Evolutionary conservation across 1,139 yeast species (phyloP).

Genomic region (Suhomyces kunorum): DNA sequence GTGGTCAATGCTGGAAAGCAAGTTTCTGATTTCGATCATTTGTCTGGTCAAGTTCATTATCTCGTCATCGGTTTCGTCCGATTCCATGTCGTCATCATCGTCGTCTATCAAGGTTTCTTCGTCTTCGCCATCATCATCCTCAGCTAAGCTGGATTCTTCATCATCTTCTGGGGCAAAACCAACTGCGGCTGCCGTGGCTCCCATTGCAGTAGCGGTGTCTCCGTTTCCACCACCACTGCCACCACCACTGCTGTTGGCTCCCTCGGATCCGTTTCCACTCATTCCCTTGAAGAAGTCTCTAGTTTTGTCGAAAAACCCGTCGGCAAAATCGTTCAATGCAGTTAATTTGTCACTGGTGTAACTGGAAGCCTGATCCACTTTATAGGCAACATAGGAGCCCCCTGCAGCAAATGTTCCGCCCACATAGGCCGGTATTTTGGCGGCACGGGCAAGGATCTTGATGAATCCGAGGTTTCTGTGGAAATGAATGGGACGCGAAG

Average conservation of each 20-base stretch:
- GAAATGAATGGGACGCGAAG: slow-evolving; percentile 2
- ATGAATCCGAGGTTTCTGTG: slow-evolving; percentile 47
- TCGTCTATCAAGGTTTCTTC: slow-evolving; percentile 30
- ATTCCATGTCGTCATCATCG: slow-evolving; percentile 46
- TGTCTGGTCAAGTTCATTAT: slow-evolving; percentile 87
- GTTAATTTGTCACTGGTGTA: slow-evolving; percentile 68
- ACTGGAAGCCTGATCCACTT: slow-evolving; percentile 80
- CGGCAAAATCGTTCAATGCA: slow-evolving; percentile 59
- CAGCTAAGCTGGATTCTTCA: slow-evolving; percentile 15
- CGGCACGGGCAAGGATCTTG: slow-evolving; percentile 45
- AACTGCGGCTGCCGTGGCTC: slow-evolving; percentile 51
- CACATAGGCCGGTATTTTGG: slow-evolving; percentile 71
- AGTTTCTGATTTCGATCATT: slow-evolving; percentile 92
- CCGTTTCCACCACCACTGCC: slow-evolving; percentile 34
- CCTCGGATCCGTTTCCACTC: slow-evolving; percentile 15
- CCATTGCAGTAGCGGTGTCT: slow-evolving; percentile 42
- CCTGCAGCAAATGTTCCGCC: slow-evolving; percentile 96
- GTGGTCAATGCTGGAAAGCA: slow-evolving; percentile 75
- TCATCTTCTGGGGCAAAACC: slow-evolving; percentile 39
- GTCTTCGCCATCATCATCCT: slow-evolving; percentile 35
- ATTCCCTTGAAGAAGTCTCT: slow-evolving; percentile 41
- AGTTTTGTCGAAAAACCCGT: slow-evolving; percentile 46
- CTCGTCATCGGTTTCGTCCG: slow-evolving; percentile 61
- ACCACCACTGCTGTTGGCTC: slow-evolving; percentile 23
- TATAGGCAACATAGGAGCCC: slow-evolving; percentile 87